Percentiles rank a stretch among this genome's conserved stretches.
Conservation (phyloP, 208 protist species). For the Crithidia brevicula region DNA sequence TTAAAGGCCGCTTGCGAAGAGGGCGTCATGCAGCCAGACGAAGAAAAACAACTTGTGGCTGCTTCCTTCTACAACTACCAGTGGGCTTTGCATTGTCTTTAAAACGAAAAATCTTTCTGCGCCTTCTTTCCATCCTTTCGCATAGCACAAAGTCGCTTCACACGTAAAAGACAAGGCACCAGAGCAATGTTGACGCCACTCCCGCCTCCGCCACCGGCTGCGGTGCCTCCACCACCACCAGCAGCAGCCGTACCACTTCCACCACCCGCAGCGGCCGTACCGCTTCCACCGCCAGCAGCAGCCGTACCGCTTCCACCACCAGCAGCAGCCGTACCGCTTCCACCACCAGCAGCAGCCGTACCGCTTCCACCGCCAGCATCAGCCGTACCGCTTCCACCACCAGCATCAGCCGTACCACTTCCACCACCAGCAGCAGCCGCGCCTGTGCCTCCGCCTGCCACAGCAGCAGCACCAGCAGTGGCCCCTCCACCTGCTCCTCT, state of each 20-base stretch:
- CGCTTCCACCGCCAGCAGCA: slow-evolving; percentile 28
- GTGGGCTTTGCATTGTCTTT: no score
- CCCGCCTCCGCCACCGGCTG: slow-evolving; percentile 25
- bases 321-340: neutral
- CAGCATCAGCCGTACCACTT: slow-evolving; percentile 11
- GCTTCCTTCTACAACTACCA: no score
- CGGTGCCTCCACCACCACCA: slow-evolving; percentile 27
- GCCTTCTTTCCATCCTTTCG: no score
- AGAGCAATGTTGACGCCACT: slow-evolving; percentile 29
- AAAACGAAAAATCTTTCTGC: no score
- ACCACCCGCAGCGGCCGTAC: slow-evolving; percentile 23
- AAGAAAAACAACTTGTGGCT: no score
- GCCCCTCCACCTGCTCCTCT: slow-evolving; percentile 24
- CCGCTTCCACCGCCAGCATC: slow-evolving; percentile 9
- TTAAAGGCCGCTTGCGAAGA: no score
- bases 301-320: slow-evolving; percentile 7
- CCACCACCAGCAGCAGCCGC: slow-evolving; percentile 17
- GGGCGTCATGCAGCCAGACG: no score
- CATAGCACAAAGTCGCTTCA: no score
- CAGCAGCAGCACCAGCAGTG: no score
- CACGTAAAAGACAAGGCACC: no score
- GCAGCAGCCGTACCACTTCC: slow-evolving; percentile 29
- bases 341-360: neutral
- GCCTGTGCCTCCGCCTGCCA: slow-evolving; percentile 20
- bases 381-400: slow-evolving; percentile 16